Conservation (phyloP, 495 filamentous ascomycete species). For the Lentithecium fluviatile region DNA sequence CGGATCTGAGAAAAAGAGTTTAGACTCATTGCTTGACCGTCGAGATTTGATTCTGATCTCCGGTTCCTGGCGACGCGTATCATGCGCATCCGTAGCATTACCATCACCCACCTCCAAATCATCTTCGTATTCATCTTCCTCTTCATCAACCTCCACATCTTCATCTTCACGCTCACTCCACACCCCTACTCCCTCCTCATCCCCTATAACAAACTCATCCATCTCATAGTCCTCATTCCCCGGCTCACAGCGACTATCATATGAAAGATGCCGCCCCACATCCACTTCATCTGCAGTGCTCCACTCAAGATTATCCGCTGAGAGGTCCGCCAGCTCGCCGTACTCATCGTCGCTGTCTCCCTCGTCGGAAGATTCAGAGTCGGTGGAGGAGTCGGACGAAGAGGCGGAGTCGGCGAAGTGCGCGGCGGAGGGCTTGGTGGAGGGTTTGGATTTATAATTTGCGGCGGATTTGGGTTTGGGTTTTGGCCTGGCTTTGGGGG, state of each 20-base stretch:
- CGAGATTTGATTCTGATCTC: not conserved
- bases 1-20: slow-evolving; percentile 2
- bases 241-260: slow-evolving; percentile 9
- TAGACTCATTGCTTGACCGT: not conserved
- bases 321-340: not conserved
- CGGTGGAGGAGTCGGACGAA: not conserved
- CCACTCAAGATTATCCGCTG: not conserved
- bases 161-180: not conserved
- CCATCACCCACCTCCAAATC: not conserved
- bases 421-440: not conserved
- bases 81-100: not conserved
- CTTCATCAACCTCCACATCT: not conserved
- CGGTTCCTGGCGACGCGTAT: no score
- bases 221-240: slow-evolving; percentile 9
- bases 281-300: no score
- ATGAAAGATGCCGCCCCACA: not conserved
- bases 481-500: not conserved
- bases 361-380: not conserved
- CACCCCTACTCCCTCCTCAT: not conserved
- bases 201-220: slow-evolving; percentile 5
- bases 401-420: not conserved
- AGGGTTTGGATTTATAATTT: no score
- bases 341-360: not conserved
- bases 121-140: not conserved
- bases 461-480: no score